Evolutionary conservation across 192 early-diverging fungal genomes (phyloP).

Genomic region (Linnemannia zychae): DNA sequence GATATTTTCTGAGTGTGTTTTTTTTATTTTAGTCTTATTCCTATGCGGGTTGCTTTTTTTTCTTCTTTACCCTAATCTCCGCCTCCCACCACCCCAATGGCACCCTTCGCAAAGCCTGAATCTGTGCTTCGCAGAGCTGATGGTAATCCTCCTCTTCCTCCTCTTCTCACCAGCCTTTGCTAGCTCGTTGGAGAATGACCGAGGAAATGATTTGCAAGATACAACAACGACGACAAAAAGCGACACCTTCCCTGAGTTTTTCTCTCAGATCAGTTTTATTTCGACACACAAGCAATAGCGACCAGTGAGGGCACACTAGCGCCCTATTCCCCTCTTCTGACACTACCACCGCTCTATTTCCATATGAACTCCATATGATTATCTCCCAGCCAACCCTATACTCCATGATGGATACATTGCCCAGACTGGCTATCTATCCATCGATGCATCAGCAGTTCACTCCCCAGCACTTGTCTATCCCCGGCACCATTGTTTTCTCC

Average conservation of each 20-base stretch:
- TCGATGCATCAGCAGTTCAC: constrained; percentile 30
- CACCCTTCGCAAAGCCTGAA: constrained; percentile 58
- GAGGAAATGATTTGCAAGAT: not conserved
- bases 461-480: not conserved
- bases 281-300: not conserved
- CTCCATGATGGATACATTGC: not conserved
- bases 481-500: not conserved
- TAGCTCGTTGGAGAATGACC: too few relatives aligned
- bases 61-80: constrained; percentile 33
- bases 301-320: not conserved
- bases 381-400: not conserved
- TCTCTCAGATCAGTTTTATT: not conserved
- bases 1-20: not conserved
- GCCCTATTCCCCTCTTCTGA: too few relatives aligned
- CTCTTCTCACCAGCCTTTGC: not conserved
- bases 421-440: constrained; percentile 27
- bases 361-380: not conserved
- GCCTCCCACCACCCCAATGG: constrained; percentile 35
- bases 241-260: not conserved
- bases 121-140: constrained; percentile 60
- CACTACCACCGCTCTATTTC: not conserved
- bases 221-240: not conserved
- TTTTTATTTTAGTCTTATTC: constrained; percentile 4
- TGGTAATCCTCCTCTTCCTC: constrained; percentile 20
- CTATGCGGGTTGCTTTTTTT: not conserved